Conservation (phyloP, 805 yeast genomes). For the Suhomyces xylopsoci region DNA sequence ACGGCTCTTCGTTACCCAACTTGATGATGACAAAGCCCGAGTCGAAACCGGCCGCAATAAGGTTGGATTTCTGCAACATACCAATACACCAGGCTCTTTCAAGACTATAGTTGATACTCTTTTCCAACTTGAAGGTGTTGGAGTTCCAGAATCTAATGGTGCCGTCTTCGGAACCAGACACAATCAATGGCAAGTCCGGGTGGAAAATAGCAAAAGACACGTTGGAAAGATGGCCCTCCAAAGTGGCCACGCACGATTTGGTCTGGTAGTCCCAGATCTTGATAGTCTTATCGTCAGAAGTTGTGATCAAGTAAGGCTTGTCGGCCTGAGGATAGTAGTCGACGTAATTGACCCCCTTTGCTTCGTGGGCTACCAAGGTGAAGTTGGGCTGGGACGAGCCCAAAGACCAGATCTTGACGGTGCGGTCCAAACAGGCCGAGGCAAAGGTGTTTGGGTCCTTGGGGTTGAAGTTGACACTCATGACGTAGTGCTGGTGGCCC, state of each 20-base stretch:
- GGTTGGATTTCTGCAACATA: slow-evolving; percentile 64
- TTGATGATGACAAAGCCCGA: slow-evolving; percentile 88
- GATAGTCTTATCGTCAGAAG: slow-evolving; percentile 87
- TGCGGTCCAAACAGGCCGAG: slow-evolving; percentile 92
- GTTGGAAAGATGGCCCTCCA: slow-evolving; percentile 90
- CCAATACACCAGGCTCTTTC: slow-evolving; percentile 97
- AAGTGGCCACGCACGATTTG: slow-evolving; percentile 88
- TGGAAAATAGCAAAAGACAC: slow-evolving; percentile 97
- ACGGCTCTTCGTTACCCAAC: slow-evolving; percentile 92
- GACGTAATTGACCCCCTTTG: slow-evolving; percentile 92
- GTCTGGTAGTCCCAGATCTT: slow-evolving; percentile 97
- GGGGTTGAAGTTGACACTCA: slow-evolving; percentile 94
- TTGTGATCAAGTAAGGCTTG: slow-evolving; percentile 90
- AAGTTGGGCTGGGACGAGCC: slow-evolving; percentile 87
- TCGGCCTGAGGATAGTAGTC: slow-evolving; percentile 97
- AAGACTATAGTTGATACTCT: slow-evolving; percentile 83
- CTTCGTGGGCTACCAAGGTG: slow-evolving; percentile 86
- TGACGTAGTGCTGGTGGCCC: slow-evolving; percentile 94
- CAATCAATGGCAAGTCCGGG: slow-evolving; percentile 91
- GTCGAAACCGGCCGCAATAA: slow-evolving; percentile 91
- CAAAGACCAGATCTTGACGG: slow-evolving; percentile 95
- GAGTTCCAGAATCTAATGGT: slow-evolving; percentile 94
- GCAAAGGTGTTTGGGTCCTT: slow-evolving; percentile 98
- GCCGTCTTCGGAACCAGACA: slow-evolving; percentile 97
- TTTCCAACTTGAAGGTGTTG: slow-evolving; percentile 88